phyloP scores from a whole-genome alignment of 768 basidiomycete species.

The Nevesoporus exiguus region DNA sequence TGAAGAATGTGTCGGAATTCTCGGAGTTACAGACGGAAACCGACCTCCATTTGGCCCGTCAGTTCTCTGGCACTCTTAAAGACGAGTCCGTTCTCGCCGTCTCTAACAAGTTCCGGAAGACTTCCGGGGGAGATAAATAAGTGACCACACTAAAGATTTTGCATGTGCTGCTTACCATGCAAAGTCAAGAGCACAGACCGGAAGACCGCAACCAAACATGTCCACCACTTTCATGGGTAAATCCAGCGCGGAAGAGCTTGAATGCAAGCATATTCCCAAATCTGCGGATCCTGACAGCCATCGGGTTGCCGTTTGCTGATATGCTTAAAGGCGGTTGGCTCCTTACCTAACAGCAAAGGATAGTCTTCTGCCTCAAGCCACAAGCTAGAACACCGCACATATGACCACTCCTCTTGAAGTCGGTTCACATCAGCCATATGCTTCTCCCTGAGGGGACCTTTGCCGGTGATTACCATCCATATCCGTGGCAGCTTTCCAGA shows the following conservation, averaged over 20 bases:
- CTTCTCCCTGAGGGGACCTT: slow-evolving; percentile 68
- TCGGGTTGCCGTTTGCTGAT: not conserved
- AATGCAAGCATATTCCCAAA: slow-evolving; percentile 86
- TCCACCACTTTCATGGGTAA: slow-evolving; percentile 99
- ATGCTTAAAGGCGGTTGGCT: not conserved
- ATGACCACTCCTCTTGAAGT: slow-evolving; percentile 64
- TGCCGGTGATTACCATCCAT: slow-evolving; percentile 85
- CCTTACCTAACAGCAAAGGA: slow-evolving; percentile 74
- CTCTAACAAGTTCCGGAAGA: slow-evolving; percentile 80
- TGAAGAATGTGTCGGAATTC: not conserved
- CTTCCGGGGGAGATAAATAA: slow-evolving; percentile 37
- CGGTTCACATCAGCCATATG: slow-evolving; percentile 71
- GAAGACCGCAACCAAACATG: slow-evolving; percentile 97
- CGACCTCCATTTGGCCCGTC: slow-evolving; percentile 61
- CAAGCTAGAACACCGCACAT: slow-evolving; percentile 73
- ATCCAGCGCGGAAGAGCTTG: slow-evolving; percentile 86
- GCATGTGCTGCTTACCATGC: slow-evolving; percentile 55
- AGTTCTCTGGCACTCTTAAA: slow-evolving; percentile 69
- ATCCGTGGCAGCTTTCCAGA: slow-evolving; percentile 60
- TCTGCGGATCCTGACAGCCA: slow-evolving; percentile 75
- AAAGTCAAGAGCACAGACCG: slow-evolving; percentile 88
- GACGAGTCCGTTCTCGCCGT: slow-evolving; percentile 78
- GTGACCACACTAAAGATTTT: not conserved
- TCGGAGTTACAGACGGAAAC: not conserved
- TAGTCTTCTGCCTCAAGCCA: slow-evolving; percentile 94